A percentile compares a stretch with the other conserved stretches of the same genome.
Evolutionary conservation across 192 early-diverging fungal species (phyloP).

Genomic region (Backusella psychrophila): DNA sequence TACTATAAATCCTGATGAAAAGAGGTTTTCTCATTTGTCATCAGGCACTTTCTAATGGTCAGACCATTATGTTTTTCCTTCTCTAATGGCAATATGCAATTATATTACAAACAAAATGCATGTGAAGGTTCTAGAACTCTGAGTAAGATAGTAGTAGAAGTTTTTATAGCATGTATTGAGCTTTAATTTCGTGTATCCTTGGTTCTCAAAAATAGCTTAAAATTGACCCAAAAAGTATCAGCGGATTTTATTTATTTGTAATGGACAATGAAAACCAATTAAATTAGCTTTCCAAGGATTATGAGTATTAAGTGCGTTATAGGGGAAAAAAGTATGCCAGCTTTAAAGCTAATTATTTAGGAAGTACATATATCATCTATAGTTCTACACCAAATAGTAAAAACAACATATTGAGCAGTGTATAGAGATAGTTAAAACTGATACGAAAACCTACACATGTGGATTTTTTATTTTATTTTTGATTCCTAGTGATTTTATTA

Average conservation of each 20-base stretch:
- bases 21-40: background rate
- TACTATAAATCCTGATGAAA: background rate
- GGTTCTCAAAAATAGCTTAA: background rate
- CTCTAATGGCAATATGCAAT: background rate
- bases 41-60: background rate
- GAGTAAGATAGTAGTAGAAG: background rate
- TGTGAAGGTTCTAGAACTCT: slow-evolving; percentile 1
- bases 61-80: background rate
- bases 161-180: background rate
- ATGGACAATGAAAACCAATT: background rate
- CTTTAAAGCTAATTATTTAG: background rate
- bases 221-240: background rate
- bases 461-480: background rate
- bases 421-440: background rate
- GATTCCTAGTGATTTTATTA: too few species aligned
- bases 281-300: too few species aligned
- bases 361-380: too few species aligned
- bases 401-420: background rate
- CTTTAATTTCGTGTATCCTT: background rate
- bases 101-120: background rate
- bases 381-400: background rate
- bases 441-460: background rate
- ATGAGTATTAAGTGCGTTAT: background rate
- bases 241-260: background rate
- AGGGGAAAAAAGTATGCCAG: background rate